Evolutionary conservation across 2,329 filamentous ascomycete species (phyloP), one percentile per base, ranked within the genome.

Genomic region (Diatrype stigma): DNA sequence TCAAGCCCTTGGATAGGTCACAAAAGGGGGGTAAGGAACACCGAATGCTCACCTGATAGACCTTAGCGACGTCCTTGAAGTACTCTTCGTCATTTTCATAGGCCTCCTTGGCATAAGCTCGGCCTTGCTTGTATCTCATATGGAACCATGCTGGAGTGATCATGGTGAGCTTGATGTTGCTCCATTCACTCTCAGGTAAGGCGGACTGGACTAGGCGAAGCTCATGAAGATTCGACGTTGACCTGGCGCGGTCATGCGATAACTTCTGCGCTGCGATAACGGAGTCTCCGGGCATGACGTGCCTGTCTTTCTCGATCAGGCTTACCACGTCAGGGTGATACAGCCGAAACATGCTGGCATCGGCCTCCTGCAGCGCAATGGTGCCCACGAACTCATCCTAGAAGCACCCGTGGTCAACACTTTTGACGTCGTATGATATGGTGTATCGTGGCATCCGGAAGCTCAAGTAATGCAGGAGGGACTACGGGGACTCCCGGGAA

Each of bases 31-130:
- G 21, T 17, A 23, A 23, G 22, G 11, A 23, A 26, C 16, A 16
- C 8, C 21, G 12, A n/a, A 19, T 17, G 40, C 40, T 44, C 22
- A 44, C 40, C 40, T 82, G 79, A 65, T 86, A 87, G 17, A 84
- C 82, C 69, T 79, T 81, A 57, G 83, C 82, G 21, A 86, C 82
- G 55, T 86, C 84, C 40, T 69, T 72, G 63, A 86, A 86, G 65
- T 86, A 86, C 61, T 85, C 82, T 56, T 76, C 74, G 48, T 84
- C 79, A 50, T 72, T 80, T 48, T 67, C 62, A 52, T 84, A 85
- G 23, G 79, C 79, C 22, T 79, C 75, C 56, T 74, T 73, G 34
- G 77, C 75, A 65, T 82, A 85, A 22, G 81, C 80, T 34, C 70
- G 70, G 56, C 70, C 79, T 53, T 81, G 76, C 66, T 79, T 76